Base-by-base conservation (phyloP, 2,329 filamentous ascomycete species). In the Whalleya microplaca region DNA sequence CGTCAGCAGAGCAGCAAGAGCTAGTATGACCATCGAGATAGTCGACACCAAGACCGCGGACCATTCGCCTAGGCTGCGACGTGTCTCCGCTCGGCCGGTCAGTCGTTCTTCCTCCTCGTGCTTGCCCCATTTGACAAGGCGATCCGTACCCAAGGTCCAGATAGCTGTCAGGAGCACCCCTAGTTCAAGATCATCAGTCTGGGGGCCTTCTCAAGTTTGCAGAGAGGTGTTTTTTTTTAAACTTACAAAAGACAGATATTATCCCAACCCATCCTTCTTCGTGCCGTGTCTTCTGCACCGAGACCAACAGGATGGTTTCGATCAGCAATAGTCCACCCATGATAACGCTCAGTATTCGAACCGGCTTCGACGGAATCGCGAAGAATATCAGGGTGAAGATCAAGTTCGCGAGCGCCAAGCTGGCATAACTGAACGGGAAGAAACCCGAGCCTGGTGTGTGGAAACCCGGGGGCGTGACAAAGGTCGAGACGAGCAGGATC, bases 251-350 rank as follows among this genome's bases (percentile, higher is more conserved):
- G 2, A 94, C 89, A 42, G 90, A 95, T 9, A 85, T 86, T 53
- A 95, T 89, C n/a, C 95, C 95, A 0, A 95, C 87, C 88, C 92
- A 96, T 29, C 91, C 89, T 74, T 98, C 94, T 72, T 97, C 92
- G 19, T 88, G 80, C 14, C 94, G 84, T 16, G 94, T 83, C 62
- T 85, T 84, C 46, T 86, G 79, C 0, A 96, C 91, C 0, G 89
- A 81, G 2, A 96, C 75, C 41, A 96, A 89, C 51, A 98, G 80
- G 65, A 96, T 86, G 75, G 90, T 84, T 70, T 96, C 85, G 44
- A 94, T 76, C 3, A 92, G 73, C 18, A 96, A 76, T 18, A 95
- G 75, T 1, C 81, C 75, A 0, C 88, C 82, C 62, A 93, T 83
- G 41, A 91, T 75, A 41, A 89, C 76, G 37, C 87, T 89, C 58